phyloP scores from a whole-genome alignment of 306 rosid genomes.

The Malus sylvestris region DNA sequence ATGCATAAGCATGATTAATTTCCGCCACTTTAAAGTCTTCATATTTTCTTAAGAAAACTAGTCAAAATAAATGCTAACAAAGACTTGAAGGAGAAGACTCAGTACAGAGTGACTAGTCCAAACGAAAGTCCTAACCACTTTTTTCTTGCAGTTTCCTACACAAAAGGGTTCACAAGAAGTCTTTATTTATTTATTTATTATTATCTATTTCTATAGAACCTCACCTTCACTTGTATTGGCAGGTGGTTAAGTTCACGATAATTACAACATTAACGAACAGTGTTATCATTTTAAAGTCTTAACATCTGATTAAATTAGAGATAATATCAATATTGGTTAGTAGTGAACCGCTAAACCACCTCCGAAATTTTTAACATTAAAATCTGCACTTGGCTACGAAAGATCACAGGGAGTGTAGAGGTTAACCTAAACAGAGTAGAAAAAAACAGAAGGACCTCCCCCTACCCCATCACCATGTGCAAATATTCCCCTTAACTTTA shows the following conservation, averaged over 20 bases:
- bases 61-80: slow-evolving; percentile 18
- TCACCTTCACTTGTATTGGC: background rate
- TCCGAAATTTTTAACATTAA: too few species aligned
- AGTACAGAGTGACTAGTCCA: background rate
- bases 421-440: background rate
- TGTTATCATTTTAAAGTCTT: too few species aligned
- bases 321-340: too few species aligned
- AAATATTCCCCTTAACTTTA: slow-evolving; percentile 1
- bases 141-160: background rate
- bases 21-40: background rate
- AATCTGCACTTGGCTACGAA: background rate
- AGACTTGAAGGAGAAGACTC: background rate
- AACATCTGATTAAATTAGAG: background rate
- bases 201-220: background rate
- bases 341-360: accelerated
- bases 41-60: background rate
- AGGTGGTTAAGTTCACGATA: too few species aligned
- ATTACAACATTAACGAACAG: too few species aligned
- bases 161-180: background rate
- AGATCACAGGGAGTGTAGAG: background rate
- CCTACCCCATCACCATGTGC: slow-evolving; percentile 7
- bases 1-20: too few species aligned
- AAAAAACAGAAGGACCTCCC: background rate
- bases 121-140: background rate
- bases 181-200: too few species aligned